These are phyloP conservation scores for Boechera stricta DNA, from an alignment of 345 rosid species.

Conservation along the genomic window DNA sequence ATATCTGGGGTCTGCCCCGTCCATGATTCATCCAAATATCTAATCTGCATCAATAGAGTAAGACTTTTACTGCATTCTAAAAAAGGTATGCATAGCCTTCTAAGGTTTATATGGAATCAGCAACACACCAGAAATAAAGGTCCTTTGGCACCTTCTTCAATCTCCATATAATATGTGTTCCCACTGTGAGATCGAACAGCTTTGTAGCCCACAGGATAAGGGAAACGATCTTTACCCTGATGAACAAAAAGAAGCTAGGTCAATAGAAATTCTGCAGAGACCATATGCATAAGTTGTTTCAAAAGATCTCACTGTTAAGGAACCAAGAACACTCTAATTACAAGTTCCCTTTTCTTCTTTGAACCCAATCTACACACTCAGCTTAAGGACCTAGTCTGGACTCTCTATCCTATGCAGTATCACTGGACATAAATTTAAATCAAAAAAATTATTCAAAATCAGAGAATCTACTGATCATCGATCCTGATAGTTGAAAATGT, in stretches of 20 bases:
- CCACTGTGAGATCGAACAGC: conserved; percentile 73
- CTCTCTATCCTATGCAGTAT: background rate
- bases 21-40: conserved; percentile 62
- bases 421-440: background rate
- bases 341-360: background rate
- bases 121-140: conserved; percentile 71
- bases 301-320: background rate
- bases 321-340: conserved; percentile 9
- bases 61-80: conserved; percentile 11
- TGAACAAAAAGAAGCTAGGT: conserved; percentile 8
- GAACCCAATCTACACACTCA: background rate
- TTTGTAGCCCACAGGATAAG: conserved; percentile 87
- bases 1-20: conserved; percentile 84
- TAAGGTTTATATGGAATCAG: conserved; percentile 14
- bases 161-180: conserved; percentile 65
- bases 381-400: conserved; percentile 5
- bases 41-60: conserved; percentile 58
- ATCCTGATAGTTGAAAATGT: background rate
- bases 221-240: conserved; percentile 91
- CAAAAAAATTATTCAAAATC: conserved; percentile 21
- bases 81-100: conserved; percentile 1
- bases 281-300: background rate
- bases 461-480: conserved; percentile 1
- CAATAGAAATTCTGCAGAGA: background rate
- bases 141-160: conserved; percentile 79